Percentiles rank a stretch among this genome's conserved stretches.
These are phyloP conservation scores for Talaromyces sp. DNA, from an alignment of 2,329 filamentous ascomycete genomes.

Conservation along the genomic window DNA sequence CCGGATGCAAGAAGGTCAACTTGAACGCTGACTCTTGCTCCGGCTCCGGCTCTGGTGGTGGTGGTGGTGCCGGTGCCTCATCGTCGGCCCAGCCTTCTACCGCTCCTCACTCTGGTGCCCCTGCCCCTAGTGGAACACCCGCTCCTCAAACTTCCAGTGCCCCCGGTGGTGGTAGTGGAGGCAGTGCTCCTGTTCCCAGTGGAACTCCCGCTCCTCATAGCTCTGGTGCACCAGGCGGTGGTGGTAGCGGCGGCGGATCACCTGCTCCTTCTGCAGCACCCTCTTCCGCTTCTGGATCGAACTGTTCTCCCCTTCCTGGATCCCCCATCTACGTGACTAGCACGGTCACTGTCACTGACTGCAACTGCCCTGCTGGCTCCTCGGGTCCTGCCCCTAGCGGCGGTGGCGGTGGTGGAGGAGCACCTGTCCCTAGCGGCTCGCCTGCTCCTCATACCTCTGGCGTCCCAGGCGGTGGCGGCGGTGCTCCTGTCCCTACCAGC, in stretches of 20 bases:
- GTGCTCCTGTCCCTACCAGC: not conserved
- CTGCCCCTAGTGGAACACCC: no score
- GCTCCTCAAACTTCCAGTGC: no score
- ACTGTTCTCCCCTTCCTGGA: conserved; percentile 8
- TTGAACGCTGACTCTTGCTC: conserved; percentile 43
- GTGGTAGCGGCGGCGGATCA: not conserved
- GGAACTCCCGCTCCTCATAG: not conserved
- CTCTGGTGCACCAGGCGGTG: not conserved
- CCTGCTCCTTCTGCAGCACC: conserved; percentile 6
- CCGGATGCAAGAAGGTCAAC: conserved; percentile 37
- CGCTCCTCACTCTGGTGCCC: not conserved
- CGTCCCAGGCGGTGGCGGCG: no score
- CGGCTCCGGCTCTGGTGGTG: conserved; percentile 21
- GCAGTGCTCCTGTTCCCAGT: not conserved
- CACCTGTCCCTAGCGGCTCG: conserved; percentile 1
- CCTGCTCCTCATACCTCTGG: not conserved
- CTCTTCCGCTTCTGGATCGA: not conserved
- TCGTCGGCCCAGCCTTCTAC: conserved; percentile 5
- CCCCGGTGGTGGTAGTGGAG: not conserved
- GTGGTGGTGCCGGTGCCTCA: conserved; percentile 16
- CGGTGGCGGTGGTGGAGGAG: not conserved
- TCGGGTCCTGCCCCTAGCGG: not conserved
- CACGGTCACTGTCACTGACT: conserved; percentile 26
- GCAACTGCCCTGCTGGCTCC: conserved; percentile 15
- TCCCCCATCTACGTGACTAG: conserved; percentile 17